Conservation (phyloP, 1,284 basidiomycete species). For the Mycena citricolor region DNA sequence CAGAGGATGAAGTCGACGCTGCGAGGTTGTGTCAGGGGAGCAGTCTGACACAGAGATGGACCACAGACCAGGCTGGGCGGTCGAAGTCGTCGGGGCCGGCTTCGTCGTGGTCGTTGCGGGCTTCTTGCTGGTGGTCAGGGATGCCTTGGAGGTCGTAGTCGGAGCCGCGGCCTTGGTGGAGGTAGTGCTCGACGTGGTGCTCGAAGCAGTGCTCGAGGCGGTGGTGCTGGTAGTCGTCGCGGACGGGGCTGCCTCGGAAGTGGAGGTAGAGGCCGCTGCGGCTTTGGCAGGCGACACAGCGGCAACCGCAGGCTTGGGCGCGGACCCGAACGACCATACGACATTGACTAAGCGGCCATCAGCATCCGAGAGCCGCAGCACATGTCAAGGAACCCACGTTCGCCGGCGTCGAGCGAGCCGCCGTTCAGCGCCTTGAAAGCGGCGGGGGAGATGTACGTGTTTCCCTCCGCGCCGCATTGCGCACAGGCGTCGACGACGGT, state of each 20-base stretch:
- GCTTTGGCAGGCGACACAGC: no score
- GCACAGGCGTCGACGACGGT: constrained; percentile 23
- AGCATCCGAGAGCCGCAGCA: background rate
- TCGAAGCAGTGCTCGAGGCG: background rate
- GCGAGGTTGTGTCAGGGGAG: constrained; percentile 5
- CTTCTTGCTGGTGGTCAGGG: constrained; percentile 4
- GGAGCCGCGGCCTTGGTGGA: background rate
- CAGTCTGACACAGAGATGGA: background rate
- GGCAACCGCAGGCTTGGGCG: no score
- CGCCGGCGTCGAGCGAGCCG: constrained; percentile 22
- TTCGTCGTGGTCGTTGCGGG: constrained; percentile 4
- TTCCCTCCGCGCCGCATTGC: constrained; percentile 12
- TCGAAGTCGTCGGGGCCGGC: constrained; percentile 1
- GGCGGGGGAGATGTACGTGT: constrained; percentile 22
- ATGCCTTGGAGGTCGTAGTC: background rate
- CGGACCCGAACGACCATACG: constrained; percentile 20
- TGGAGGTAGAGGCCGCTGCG: background rate
- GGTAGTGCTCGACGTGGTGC: constrained; percentile 2
- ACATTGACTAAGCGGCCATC: constrained; percentile 18
- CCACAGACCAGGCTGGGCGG: background rate
- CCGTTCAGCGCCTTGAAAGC: constrained; percentile 23
- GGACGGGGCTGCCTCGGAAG: background rate
- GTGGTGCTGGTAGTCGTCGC: background rate
- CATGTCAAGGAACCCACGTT: constrained; percentile 14
- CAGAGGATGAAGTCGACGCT: constrained; percentile 18